Base-by-base conservation (phyloP, 768 basidiomycete genomes). In the Lactarius trivialis region DNA sequence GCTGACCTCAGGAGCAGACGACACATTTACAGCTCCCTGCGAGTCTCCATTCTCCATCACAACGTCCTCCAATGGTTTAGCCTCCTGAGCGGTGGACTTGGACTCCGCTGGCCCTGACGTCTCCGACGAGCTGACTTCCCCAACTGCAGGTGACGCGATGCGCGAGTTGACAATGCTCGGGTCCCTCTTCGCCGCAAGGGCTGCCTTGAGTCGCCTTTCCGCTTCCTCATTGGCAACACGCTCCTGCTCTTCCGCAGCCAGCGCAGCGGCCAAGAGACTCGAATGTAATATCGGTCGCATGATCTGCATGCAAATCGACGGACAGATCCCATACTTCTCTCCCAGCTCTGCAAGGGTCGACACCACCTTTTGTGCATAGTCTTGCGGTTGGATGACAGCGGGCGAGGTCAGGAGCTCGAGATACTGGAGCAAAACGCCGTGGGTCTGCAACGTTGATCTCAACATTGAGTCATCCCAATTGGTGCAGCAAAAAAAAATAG, bases 251-350 rank as follows among this genome's bases (percentile, higher is more conserved):
- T 85, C 79, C 76, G 83, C 77, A 4, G 78, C 81, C 63, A 88
- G 73, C 24, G 88, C 88, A 26, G 81, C 79, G 62, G 75, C 88
- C 68, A 89, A 73, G 51, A 91, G 75, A 32, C 79, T 75, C 9
- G 76, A 76, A 65, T 89, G 84, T 49, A 91, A 77, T 58, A 89
- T 85, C 15, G 96, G 94, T 17, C 97, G 84, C 41, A 92, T 82
- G 60, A 98, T 88, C 71, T 95, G 93, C 91, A 98, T 97, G 57
- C 93, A 92, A 60, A 97, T 86, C 14, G 90, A 83, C 39, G 89
- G 84, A 61, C 86, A 84, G 50, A 99, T 84, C 7, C 88, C 90
- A 73, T 89, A 98, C 41, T 80, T 78, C 56, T 81, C 78, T 56
- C 85, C 85, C 9, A 98, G 80, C 32, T 91, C 88, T 2, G 76